phyloP scores from a whole-genome alignment of 1,284 basidiomycete genomes.

The Ceratobasidium sp. region DNA sequence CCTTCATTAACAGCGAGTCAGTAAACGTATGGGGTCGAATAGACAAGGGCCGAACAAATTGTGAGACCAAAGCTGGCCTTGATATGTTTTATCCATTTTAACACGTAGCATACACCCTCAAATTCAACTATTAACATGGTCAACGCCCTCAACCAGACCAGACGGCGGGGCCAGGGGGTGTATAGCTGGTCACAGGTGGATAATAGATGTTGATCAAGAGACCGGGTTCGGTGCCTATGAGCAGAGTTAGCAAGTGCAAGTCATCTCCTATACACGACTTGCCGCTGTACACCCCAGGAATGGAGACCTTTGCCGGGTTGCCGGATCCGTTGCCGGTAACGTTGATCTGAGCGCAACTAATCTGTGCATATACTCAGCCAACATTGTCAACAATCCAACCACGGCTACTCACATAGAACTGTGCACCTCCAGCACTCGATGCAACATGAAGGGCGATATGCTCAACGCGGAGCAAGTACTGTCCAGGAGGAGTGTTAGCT shows the following conservation, averaged over 20 bases:
- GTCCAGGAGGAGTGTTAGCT: slow-evolving; percentile 51
- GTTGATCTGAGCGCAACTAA: slow-evolving; percentile 55
- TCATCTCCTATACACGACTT: slow-evolving; percentile 40
- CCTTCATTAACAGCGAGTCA: no score
- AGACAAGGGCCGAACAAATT: no score
- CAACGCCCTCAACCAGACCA: slow-evolving; percentile 25
- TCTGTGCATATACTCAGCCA: slow-evolving; percentile 39
- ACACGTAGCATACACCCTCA: no score
- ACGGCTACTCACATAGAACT: slow-evolving; percentile 51
- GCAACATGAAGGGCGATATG: slow-evolving; percentile 54
- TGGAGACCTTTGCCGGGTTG: slow-evolving; percentile 55
- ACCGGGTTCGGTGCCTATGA: slow-evolving; percentile 43
- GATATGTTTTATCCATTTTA: no score
- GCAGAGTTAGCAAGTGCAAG: not conserved
- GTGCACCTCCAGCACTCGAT: slow-evolving; percentile 49
- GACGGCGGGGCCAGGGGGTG: slow-evolving; percentile 43
- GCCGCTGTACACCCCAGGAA: slow-evolving; percentile 53
- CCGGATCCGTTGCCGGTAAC: slow-evolving; percentile 54
- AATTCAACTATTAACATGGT: no score
- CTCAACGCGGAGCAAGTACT: slow-evolving; percentile 57
- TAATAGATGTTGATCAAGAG: slow-evolving; percentile 56
- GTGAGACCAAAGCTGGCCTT: no score
- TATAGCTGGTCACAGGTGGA: slow-evolving; percentile 54
- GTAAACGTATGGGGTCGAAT: no score
- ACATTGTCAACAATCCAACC: no score